Evolutionary conservation across 345 rosid genomes (phyloP), one percentile per base, ranked within the genome.

Genomic region (Gossypium thurberi): DNA sequence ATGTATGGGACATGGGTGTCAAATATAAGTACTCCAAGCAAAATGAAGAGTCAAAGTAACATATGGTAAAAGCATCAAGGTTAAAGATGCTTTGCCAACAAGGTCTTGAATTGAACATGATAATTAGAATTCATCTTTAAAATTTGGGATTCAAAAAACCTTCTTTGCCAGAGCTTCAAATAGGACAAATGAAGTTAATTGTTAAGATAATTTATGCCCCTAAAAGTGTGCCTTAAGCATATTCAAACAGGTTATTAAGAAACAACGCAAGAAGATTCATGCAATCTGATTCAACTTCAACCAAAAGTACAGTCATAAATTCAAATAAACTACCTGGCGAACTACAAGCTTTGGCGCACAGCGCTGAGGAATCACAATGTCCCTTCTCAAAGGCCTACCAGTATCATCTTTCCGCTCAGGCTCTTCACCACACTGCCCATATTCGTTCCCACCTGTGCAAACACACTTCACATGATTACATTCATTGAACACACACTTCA

Each of bases 371-470:
- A 89, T 90, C 57, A 83, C 89, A 73, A 96, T 91, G 76, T 96
- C 99, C 71, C 95, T 91, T 74, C 91, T 88, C 79, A 96, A 79
- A 75, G 87, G 89, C 76, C 85, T 89, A 43, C 91, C 97, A 67
- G 87, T 81, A 66, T 89, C 99, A 76, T 91, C 97, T 79, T 96
- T 96, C 62, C 85, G 70, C 72, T 83, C 96, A 61, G 97, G 95
- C 76, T 96, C 99, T 84, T 96, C 98, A 72, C 99, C 99, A 77
- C 99, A 96, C 77, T 96, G 99, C 18, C 99, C 99, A 81, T 96
- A 96, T 81, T 96, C 99, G 77, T 91, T 96, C 59, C 99, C 99
- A 63, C 98, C 99, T 96, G 79, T 73, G 80, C 2, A 72, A 1
- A 70, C 43, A 65, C 37, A 33, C 56, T 58, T 63, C 75, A 44